These are phyloP conservation scores for Phialocephala subalpina DNA, from an alignment of 2,329 filamentous ascomycete species.

Conservation along the genomic window DNA sequence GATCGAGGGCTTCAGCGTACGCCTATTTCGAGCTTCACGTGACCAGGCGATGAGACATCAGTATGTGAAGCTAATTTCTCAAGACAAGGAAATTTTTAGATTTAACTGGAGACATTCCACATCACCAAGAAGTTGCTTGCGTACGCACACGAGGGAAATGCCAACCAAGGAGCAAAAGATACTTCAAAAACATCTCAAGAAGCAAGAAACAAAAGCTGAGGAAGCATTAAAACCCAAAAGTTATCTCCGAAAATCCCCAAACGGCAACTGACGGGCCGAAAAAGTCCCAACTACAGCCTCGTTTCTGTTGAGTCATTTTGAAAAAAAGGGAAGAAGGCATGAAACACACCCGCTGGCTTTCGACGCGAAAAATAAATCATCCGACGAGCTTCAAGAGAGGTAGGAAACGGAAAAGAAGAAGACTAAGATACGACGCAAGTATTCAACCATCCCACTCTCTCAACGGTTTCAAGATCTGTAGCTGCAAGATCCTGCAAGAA, in stretches of 20 bases:
- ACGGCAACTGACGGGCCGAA: neutral
- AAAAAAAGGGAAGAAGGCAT: neutral
- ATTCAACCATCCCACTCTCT: conserved; percentile 8
- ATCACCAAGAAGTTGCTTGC: conserved; percentile 1
- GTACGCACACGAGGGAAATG: conserved; percentile 8
- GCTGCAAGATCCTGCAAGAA: conserved; percentile 10
- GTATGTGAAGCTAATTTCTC: conserved; percentile 4
- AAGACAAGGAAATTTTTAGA: conserved; percentile 3
- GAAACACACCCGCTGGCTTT: neutral
- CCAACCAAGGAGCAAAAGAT: neutral
- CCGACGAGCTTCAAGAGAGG: conserved; percentile 8
- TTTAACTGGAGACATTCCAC: conserved; percentile 10
- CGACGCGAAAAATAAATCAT: conserved; percentile 5
- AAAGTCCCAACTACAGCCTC: neutral
- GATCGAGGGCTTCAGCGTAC: too few species aligned
- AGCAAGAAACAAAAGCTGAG: conserved; percentile 6
- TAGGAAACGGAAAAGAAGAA: neutral
- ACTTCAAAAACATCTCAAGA: conserved; percentile 4
- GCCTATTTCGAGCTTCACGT: neutral
- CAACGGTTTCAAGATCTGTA: neutral
- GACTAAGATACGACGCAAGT: conserved; percentile 9
- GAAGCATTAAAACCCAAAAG: conserved; percentile 8
- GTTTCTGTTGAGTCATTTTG: neutral
- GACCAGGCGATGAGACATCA: conserved; percentile 7
- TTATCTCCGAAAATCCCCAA: conserved; percentile 10